Conservation (phyloP, 352 stramenopile genomes). For the Phytophthora ramorum region DNA sequence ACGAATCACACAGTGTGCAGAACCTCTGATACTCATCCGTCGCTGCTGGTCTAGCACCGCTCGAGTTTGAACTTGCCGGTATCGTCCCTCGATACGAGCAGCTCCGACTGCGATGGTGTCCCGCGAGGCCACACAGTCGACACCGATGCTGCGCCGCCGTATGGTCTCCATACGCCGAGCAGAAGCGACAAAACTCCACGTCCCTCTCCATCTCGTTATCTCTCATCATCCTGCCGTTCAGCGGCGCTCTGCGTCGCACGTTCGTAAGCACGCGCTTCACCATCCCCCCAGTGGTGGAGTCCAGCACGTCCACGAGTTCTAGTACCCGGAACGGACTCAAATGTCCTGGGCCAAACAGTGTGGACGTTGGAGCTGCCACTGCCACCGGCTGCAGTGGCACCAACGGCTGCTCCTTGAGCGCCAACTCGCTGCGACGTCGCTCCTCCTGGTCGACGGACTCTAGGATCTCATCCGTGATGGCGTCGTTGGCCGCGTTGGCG, state of each 20-base stretch:
- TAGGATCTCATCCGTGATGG: constrained; percentile 77
- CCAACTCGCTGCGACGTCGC: constrained; percentile 43
- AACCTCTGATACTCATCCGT: constrained; percentile 46
- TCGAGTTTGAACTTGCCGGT: neutral
- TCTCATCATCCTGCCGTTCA: constrained; percentile 39
- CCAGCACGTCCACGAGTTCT: constrained; percentile 78
- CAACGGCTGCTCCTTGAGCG: constrained; percentile 21
- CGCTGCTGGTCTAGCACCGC: constrained; percentile 6
- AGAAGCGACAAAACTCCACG: constrained; percentile 78
- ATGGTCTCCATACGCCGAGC: constrained; percentile 72
- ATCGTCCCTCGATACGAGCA: constrained; percentile 41
- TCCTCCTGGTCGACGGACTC: constrained; percentile 71
- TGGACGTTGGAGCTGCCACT: constrained; percentile 5
- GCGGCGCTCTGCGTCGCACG: constrained; percentile 56
- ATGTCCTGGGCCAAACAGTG: constrained; percentile 30
- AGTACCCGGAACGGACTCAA: constrained; percentile 71
- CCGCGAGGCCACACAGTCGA: constrained; percentile 61
- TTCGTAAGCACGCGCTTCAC: constrained; percentile 80
- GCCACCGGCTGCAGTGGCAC: neutral
- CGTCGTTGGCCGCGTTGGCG: constrained; percentile 70
- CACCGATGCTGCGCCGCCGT: constrained; percentile 70
- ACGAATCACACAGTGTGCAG: constrained; percentile 66
- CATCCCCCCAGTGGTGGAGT: constrained; percentile 78
- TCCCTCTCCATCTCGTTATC: constrained; percentile 40
- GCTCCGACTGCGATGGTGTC: constrained; percentile 67